Conservation (phyloP, 306 rosid species). For the Prosopis cineraria region DNA sequence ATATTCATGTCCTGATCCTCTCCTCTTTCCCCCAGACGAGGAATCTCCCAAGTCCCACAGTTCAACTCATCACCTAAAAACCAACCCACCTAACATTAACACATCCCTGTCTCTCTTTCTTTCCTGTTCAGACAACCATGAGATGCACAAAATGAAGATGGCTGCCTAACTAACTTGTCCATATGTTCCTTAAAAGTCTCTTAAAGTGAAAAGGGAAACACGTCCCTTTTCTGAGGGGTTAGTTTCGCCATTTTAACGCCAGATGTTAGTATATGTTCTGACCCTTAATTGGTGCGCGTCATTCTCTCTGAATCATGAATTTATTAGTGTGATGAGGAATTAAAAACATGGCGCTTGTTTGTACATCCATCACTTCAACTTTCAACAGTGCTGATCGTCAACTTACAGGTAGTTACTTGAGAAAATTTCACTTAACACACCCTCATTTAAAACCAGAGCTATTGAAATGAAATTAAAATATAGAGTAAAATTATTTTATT, state of each 20-base stretch:
- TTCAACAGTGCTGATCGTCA: slow-evolving; percentile 2
- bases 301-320: slow-evolving; percentile 34
- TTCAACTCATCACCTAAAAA: slow-evolving; percentile 30
- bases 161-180: slow-evolving; percentile 53
- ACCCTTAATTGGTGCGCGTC: slow-evolving; percentile 32
- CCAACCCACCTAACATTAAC: slow-evolving; percentile 39
- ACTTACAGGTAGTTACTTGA: slow-evolving; percentile 30
- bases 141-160: slow-evolving; percentile 36
- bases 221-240: slow-evolving; percentile 44
- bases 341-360: background rate
- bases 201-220: slow-evolving; percentile 38
- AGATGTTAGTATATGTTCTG: too few species aligned
- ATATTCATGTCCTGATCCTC: background rate
- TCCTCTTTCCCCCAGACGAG: background rate
- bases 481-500: too few species aligned
- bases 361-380: slow-evolving; percentile 24
- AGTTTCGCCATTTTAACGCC: slow-evolving; percentile 47
- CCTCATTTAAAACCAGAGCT: too few species aligned
- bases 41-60: slow-evolving; percentile 32
- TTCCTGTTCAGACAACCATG: slow-evolving; percentile 26
- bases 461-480: too few species aligned
- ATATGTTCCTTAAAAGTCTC: slow-evolving; percentile 42
- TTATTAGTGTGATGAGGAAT: background rate
- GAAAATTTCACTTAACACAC: too few species aligned
- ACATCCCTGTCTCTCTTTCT: slow-evolving; percentile 28